These are phyloP conservation scores for Tolypocladium ovalisporum DNA, from an alignment of 2,329 filamentous ascomycete species.

Conservation along the genomic window DNA sequence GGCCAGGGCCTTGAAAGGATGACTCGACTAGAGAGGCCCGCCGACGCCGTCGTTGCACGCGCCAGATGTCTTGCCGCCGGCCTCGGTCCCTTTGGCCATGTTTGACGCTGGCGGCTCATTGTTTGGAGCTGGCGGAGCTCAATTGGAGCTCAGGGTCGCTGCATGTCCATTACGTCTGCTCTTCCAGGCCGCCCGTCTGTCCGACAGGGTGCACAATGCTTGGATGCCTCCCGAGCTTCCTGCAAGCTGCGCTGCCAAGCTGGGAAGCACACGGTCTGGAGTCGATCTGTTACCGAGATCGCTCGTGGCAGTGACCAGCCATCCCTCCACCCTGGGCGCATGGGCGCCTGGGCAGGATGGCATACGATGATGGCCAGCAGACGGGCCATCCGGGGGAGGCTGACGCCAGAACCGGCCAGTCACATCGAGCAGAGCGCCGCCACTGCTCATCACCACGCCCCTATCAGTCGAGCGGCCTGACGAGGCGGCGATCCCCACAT, in stretches of 20 bases:
- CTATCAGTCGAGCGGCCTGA: background rate
- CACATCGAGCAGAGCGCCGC: background rate
- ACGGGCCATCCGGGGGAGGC: background rate
- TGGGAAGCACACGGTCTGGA: background rate
- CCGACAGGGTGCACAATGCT: background rate
- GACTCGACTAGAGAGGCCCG: background rate
- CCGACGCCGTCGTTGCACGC: background rate
- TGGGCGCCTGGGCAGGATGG: background rate
- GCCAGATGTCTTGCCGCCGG: background rate
- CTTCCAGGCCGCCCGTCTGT: background rate
- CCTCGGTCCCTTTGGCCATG: background rate
- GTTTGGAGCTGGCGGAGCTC: background rate
- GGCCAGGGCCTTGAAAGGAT: background rate
- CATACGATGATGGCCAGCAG: background rate
- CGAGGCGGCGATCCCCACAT: background rate
- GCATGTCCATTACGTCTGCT: background rate
- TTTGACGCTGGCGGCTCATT: background rate
- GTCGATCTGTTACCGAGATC: background rate
- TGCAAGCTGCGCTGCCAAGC: background rate
- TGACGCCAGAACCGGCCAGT: constrained; percentile 2
- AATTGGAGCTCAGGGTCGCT: background rate
- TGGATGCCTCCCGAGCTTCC: background rate
- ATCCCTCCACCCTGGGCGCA: background rate
- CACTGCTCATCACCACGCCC: background rate
- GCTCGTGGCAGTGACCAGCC: background rate